phyloP scores from a whole-genome alignment of 129 eudicot genomes.

The sunflower (Helianthus annuus) region HanXRQr2.0-SUNRISE NC_035433.2:44998553-44999052 shows the following conservation, averaged over 20 bases:
- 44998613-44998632: conserved; percentile 4
- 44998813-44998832: conserved; percentile 40
- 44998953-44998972: neutral
- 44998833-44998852: conserved; percentile 29
- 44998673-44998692: neutral
- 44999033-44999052: too few relatives aligned
- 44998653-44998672: neutral
- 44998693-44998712: conserved; percentile 13
- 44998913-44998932: conserved; percentile 59
- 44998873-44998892: conserved; percentile 50
- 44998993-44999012: too few relatives aligned
- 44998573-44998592: neutral
- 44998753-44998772: conserved; percentile 24
- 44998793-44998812: conserved; percentile 34
- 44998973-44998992: too few relatives aligned
- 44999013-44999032: too few relatives aligned
- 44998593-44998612: too few relatives aligned
- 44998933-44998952: conserved; percentile 34
- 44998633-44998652: conserved; percentile 11
- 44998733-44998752: conserved; percentile 5
- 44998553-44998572: neutral
- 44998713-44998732: conserved; percentile 20
- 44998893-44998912: conserved; percentile 54
- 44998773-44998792: conserved; percentile 25
- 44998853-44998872: conserved; percentile 40